Conservation (phyloP, 805 yeast species). For the Torulaspora delbrueckii region DNA sequence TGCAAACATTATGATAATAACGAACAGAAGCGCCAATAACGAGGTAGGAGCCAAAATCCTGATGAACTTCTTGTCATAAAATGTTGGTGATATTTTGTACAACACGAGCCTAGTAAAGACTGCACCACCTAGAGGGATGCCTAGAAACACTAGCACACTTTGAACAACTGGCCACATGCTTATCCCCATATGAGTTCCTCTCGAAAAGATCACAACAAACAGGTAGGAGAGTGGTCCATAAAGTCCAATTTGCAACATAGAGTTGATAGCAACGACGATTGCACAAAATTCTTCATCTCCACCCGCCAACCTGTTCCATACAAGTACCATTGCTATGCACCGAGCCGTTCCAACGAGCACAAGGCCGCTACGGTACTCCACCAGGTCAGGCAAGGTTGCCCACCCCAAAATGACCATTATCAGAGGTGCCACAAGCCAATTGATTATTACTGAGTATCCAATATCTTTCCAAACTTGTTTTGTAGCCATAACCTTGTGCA, state of each 20-base stretch:
- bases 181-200: conserved; percentile 3
- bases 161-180: conserved; percentile 1
- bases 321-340: conserved; percentile 58
- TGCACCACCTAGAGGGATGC: conserved; percentile 48
- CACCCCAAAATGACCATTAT: conserved; percentile 54
- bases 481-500: conserved; percentile 29
- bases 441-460: conserved; percentile 40
- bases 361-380: conserved; percentile 50
- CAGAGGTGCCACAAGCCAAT: conserved; percentile 55
- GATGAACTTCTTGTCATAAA: conserved; percentile 37
- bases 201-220: conserved; percentile 43
- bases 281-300: conserved; percentile 52
- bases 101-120: conserved; percentile 37
- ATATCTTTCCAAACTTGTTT: conserved; percentile 31
- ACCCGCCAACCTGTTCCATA: conserved; percentile 52
- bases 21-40: conserved; percentile 46
- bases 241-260: conserved; percentile 46
- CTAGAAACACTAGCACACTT: conserved; percentile 30
- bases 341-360: conserved; percentile 56
- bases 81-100: conserved; percentile 27
- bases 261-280: conserved; percentile 47
- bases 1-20: conserved; percentile 40
- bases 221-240: conserved; percentile 50
- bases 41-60: conserved; percentile 47
- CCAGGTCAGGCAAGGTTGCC: conserved; percentile 44